phyloP scores from a whole-genome alignment of 2,329 filamentous ascomycete genomes.

The Hypoxylon sp. region DNA sequence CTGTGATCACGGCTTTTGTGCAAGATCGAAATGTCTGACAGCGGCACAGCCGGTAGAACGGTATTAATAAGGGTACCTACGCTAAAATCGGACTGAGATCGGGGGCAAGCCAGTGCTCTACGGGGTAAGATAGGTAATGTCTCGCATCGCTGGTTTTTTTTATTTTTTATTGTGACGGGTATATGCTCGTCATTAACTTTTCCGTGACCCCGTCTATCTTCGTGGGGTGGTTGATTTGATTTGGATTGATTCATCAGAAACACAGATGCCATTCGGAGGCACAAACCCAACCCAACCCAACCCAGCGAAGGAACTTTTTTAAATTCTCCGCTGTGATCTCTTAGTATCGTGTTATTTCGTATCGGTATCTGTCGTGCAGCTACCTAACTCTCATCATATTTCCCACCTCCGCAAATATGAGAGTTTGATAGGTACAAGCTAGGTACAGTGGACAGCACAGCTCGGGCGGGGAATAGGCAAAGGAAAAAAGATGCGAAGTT shows the following conservation, averaged over 20 bases:
- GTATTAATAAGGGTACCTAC: constrained; percentile 19
- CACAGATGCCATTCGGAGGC: background rate
- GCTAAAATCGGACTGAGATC: constrained; percentile 26
- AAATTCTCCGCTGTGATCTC: constrained; percentile 4
- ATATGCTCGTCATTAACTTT: constrained; percentile 46
- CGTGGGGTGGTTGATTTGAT: constrained; percentile 15
- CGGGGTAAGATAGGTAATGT: constrained; percentile 29
- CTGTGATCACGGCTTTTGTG: constrained; percentile 38
- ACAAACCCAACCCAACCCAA: constrained; percentile 5
- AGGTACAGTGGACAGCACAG: constrained; percentile 24
- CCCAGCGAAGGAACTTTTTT: constrained; percentile 1
- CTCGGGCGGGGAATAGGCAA: constrained; percentile 24
- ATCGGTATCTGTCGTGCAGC: constrained; percentile 17
- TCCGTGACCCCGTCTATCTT: constrained; percentile 17
- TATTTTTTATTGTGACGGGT: constrained; percentile 37
- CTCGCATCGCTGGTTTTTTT: constrained; percentile 31
- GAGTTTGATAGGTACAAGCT: constrained; percentile 29
- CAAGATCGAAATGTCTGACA: constrained; percentile 41
- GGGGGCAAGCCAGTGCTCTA: constrained; percentile 28
- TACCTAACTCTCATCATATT: constrained; percentile 6
- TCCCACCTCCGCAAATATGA: background rate
- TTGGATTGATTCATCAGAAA: constrained; percentile 5
- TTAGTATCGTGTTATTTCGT: constrained; percentile 5
- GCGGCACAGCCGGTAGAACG: constrained; percentile 37
- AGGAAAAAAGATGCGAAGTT: constrained; percentile 43